These are phyloP conservation scores for Fabrea salina DNA, from an alignment of 169 alveolate species.

Conservation along the genomic window DNA sequence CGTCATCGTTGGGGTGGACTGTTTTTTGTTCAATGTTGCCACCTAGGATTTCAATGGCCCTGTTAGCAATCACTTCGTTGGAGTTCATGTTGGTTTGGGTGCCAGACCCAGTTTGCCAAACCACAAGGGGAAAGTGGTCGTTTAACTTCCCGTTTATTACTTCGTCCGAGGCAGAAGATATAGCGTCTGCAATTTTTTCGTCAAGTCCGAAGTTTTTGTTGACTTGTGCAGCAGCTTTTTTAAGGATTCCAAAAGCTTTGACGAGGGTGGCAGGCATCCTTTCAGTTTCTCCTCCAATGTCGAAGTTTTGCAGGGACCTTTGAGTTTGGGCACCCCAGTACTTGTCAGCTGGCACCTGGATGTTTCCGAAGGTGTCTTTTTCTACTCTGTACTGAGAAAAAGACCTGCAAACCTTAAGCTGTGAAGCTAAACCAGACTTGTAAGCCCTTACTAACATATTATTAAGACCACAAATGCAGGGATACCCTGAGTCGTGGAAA, in stretches of 20 bases:
- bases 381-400: constrained; percentile 52
- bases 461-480: not conserved
- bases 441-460: too few relatives aligned
- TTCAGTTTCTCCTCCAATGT: constrained; percentile 79
- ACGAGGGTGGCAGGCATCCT: constrained; percentile 82
- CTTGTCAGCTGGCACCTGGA: constrained; percentile 76
- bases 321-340: constrained; percentile 90
- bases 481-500: constrained; percentile 13
- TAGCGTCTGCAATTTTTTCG: constrained; percentile 60
- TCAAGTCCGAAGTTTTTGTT: constrained; percentile 71
- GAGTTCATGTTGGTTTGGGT: constrained; percentile 90
- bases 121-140: constrained; percentile 88
- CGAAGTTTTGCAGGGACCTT: constrained; percentile 85
- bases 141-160: constrained; percentile 73
- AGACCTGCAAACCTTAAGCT: not conserved
- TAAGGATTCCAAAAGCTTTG: constrained; percentile 83
- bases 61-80: constrained; percentile 88
- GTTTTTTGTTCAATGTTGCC: constrained; percentile 80
- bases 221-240: constrained; percentile 86
- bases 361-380: constrained; percentile 79
- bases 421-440: too few relatives aligned
- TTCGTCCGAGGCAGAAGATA: constrained; percentile 85
- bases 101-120: constrained; percentile 92
- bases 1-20: constrained; percentile 91
- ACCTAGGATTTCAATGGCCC: constrained; percentile 87